phyloP scores from a whole-genome alignment of 805 yeast species.

The Kodamaea restingae region DNA sequence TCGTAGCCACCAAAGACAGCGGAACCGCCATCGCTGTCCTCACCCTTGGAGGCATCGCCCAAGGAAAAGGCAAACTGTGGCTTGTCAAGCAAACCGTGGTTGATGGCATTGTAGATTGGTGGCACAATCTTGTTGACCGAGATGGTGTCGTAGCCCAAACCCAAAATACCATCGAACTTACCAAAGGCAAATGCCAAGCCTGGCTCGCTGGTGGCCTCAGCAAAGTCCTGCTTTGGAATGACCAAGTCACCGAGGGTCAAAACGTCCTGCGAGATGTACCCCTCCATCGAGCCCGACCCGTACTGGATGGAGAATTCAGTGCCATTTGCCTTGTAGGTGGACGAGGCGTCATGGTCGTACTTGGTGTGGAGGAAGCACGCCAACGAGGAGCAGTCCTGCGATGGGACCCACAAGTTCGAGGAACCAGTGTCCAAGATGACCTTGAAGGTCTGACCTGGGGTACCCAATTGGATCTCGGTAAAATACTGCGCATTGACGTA shows the following conservation, averaged over 20 bases:
- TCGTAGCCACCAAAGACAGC: constrained; percentile 96
- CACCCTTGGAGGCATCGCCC: constrained; percentile 68
- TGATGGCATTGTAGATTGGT: constrained; percentile 86
- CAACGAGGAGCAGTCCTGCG: constrained; percentile 80
- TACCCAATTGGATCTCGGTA: constrained; percentile 86
- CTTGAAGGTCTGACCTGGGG: constrained; percentile 91
- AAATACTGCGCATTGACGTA: constrained; percentile 95
- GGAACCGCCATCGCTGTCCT: constrained; percentile 71
- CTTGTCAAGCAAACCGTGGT: constrained; percentile 75
- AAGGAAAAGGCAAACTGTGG: constrained; percentile 87
- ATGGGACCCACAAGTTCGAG: constrained; percentile 95
- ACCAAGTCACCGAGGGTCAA: constrained; percentile 76
- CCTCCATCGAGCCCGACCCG: constrained; percentile 91
- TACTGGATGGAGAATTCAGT: constrained; percentile 79
- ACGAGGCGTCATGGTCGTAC: constrained; percentile 80
- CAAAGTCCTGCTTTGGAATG: constrained; percentile 88
- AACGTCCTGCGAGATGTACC: constrained; percentile 84
- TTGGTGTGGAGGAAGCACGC: constrained; percentile 94
- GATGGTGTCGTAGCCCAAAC: constrained; percentile 89
- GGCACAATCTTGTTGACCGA: constrained; percentile 88
- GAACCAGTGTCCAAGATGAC: constrained; percentile 96
- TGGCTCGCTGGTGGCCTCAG: constrained; percentile 96
- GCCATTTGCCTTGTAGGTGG: constrained; percentile 84
- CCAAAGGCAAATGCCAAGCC: constrained; percentile 98
- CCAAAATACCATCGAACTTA: constrained; percentile 96